Evolutionary conservation across 75 land plant species (phyloP).

Genomic region (Cunninghamia lanceolata): DNA sequence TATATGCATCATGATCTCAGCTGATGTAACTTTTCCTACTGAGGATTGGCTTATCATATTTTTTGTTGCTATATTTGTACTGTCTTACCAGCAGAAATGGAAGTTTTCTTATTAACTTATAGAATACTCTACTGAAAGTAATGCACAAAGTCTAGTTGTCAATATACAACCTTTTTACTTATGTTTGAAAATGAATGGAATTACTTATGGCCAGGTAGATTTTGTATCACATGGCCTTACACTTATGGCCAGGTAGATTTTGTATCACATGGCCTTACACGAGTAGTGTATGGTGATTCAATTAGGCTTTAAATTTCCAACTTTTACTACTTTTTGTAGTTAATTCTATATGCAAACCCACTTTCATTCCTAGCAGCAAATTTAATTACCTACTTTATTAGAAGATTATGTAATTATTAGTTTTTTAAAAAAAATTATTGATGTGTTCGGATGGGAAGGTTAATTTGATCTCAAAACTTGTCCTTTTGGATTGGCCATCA

Average conservation of each 20-base stretch:
- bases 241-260: too few species aligned
- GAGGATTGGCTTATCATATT: neutral
- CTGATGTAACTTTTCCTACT: neutral
- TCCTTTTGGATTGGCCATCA: neutral
- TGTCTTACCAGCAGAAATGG: neutral
- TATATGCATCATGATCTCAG: slow-evolving; percentile 6
- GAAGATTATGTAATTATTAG: neutral
- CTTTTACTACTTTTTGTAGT: neutral
- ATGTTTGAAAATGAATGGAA: neutral
- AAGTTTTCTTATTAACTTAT: neutral
- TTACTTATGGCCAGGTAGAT: neutral
- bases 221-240: neutral
- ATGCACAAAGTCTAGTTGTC: neutral
- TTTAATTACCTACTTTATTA: neutral
- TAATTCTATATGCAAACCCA: neutral
- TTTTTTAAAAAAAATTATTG: neutral
- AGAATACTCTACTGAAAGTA: neutral
- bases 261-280: neutral
- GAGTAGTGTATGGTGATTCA: neutral
- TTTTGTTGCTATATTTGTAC: neutral
- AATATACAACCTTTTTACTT: neutral
- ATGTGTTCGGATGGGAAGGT: neutral
- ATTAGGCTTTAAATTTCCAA: neutral
- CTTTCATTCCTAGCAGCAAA: neutral
- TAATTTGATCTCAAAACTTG: neutral